phyloP scores from a whole-genome alignment of 2,329 filamentous ascomycete genomes.

The Pyricularia sp. region DNA sequence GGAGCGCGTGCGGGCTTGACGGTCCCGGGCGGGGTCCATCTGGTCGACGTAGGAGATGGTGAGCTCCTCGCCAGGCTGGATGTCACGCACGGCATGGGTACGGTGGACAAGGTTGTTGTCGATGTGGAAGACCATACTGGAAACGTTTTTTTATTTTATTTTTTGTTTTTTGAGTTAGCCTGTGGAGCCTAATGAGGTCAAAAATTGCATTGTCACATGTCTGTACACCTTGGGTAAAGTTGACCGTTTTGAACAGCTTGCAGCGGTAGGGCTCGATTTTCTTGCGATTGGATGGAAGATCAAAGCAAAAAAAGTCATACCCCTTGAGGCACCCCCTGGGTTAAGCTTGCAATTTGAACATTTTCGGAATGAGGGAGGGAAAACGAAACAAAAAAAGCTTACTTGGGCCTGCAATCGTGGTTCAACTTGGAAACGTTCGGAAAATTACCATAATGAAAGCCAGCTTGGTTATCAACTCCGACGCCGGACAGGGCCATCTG shows the following conservation, averaged over 20 bases:
- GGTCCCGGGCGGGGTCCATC: slow-evolving; percentile 12
- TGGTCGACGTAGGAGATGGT: slow-evolving; percentile 22
- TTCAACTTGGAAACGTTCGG: slow-evolving; percentile 22
- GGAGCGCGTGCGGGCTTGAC: slow-evolving; percentile 15
- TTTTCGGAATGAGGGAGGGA: neutral
- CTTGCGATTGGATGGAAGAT: neutral
- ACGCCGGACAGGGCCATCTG: slow-evolving; percentile 18
- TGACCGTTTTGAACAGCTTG: neutral
- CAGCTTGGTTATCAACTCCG: slow-evolving; percentile 3
- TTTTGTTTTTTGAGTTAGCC: too few relatives aligned
- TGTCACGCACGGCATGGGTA: slow-evolving; percentile 22
- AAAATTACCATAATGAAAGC: slow-evolving; percentile 19
- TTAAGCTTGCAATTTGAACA: neutral
- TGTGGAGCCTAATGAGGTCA: neutral
- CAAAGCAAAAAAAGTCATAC: neutral
- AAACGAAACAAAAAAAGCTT: slow-evolving; percentile 6
- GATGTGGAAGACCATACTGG: slow-evolving; percentile 20
- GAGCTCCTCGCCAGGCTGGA: slow-evolving; percentile 21
- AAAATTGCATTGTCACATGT: neutral
- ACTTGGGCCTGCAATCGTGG: slow-evolving; percentile 28
- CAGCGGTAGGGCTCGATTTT: too few relatives aligned
- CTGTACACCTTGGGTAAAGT: neutral
- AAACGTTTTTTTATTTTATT: neutral
- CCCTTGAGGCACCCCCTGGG: neutral
- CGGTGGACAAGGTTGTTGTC: slow-evolving; percentile 20